Percentiles rank a stretch among this genome's conserved stretches.
Evolutionary conservation across 805 yeast species (phyloP).

Genomic region (Priceomyces fermenticarens): DNA sequence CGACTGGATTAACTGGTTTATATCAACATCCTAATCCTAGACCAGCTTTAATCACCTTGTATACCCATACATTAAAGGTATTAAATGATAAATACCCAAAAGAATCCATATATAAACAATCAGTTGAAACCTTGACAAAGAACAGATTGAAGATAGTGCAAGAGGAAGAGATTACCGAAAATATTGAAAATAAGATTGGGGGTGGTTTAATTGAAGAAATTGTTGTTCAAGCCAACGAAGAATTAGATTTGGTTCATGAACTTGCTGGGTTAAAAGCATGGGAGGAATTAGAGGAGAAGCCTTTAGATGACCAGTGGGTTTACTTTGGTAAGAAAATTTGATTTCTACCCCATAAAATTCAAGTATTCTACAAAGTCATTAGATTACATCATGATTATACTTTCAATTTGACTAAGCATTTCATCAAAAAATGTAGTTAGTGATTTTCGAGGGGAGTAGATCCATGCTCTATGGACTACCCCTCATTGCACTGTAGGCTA

Average conservation of each 20-base stretch:
- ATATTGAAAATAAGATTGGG: conserved; percentile 72
- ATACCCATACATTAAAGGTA: conserved; percentile 62
- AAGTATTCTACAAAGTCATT: no score
- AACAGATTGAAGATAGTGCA: conserved; percentile 68
- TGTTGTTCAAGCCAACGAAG: conserved; percentile 79
- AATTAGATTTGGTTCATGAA: conserved; percentile 62
- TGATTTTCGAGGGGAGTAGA: no score
- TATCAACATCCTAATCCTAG: conserved; percentile 80
- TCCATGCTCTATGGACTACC: no score
- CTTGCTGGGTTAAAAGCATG: conserved; percentile 69
- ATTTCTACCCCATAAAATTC: no score
- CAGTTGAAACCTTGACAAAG: conserved; percentile 68
- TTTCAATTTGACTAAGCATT: no score
- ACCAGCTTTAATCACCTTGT: conserved; percentile 69
- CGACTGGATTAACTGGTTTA: conserved; percentile 80
- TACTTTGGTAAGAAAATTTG: conserved; percentile 67
- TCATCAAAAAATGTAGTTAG: no score
- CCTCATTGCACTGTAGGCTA: no score
- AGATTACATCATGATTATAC: no score
- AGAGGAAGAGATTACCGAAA: conserved; percentile 54
- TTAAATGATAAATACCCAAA: conserved; percentile 63
- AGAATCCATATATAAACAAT: conserved; percentile 70
- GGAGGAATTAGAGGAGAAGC: conserved; percentile 80
- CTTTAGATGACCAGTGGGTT: conserved; percentile 80
- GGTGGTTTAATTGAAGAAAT: conserved; percentile 84